These are phyloP conservation scores for Penicillium psychrofluorescens DNA, from an alignment of 495 filamentous ascomycete genomes.

Conservation along the genomic window DNA sequence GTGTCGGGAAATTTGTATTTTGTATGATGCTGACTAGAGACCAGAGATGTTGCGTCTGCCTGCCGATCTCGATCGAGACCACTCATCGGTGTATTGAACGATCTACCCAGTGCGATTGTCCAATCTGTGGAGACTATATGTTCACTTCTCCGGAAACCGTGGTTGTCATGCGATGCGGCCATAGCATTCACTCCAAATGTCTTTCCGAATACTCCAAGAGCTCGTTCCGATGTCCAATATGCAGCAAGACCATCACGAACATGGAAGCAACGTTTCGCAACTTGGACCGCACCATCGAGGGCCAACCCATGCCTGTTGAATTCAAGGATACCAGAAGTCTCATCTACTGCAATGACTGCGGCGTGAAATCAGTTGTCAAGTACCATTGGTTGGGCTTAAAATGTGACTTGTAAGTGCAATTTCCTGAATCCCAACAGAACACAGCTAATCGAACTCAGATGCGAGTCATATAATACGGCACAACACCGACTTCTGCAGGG, in stretches of 20 bases:
- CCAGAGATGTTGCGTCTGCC: conserved; percentile 85
- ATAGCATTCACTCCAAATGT: conserved; percentile 88
- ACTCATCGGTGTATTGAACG: conserved; percentile 94
- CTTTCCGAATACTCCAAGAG: conserved; percentile 75
- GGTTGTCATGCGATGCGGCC: conserved; percentile 92
- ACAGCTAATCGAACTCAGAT: conserved; percentile 33
- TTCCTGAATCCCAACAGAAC: neutral
- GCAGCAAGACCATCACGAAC: conserved; percentile 86
- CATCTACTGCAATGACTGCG: conserved; percentile 92
- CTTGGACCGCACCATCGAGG: conserved; percentile 74
- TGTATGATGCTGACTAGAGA: conserved; percentile 7
- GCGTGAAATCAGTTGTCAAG: conserved; percentile 69
- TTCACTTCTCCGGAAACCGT: conserved; percentile 87
- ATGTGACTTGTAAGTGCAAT: conserved; percentile 57
- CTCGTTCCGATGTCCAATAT: conserved; percentile 92
- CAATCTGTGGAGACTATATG: conserved; percentile 97
- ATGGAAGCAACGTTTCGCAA: conserved; percentile 96
- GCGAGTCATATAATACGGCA: conserved; percentile 77
- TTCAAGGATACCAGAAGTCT: conserved; percentile 74
- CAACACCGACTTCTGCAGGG: conserved; percentile 57
- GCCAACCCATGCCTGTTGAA: conserved; percentile 84
- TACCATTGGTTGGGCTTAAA: conserved; percentile 96
- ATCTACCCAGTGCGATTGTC: conserved; percentile 91
- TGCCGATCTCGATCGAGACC: conserved; percentile 69
- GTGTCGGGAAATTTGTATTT: conserved; percentile 2